A percentile compares a stretch with the other conserved stretches of the same genome.
Conservation (phyloP, 257 asterid genomes). For the Fraxinus quadrangulata region DNA sequence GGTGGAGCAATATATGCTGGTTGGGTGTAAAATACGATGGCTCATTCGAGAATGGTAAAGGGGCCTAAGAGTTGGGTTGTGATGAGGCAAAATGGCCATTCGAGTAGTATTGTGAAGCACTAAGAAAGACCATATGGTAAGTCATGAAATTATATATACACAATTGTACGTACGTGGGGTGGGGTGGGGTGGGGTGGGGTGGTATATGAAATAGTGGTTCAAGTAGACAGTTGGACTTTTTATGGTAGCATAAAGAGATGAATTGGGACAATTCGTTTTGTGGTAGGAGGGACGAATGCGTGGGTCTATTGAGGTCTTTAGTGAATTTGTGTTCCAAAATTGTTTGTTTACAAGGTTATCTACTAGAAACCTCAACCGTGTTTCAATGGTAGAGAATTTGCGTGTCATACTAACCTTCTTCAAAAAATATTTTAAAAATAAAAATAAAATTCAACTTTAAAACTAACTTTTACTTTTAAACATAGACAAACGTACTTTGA, state of each 20-base stretch:
- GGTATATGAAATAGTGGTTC: background rate
- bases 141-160: no score
- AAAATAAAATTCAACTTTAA: no score
- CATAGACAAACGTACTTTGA: no score
- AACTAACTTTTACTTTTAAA: no score
- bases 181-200: slow-evolving; percentile 60
- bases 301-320: slow-evolving; percentile 36
- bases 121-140: background rate
- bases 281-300: slow-evolving; percentile 30
- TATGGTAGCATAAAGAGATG: slow-evolving; percentile 13
- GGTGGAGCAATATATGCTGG: slow-evolving; percentile 38
- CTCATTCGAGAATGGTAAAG: slow-evolving; percentile 22
- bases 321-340: slow-evolving; percentile 17
- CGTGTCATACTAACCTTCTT: no score
- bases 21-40: slow-evolving; percentile 18
- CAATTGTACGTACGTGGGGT: slow-evolving; percentile 33
- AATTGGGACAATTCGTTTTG: slow-evolving; percentile 23
- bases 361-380: background rate
- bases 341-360: background rate
- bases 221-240: background rate
- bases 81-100: slow-evolving; percentile 39
- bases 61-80: slow-evolving; percentile 25
- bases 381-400: background rate
- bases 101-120: background rate
- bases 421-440: no score